These are phyloP conservation scores for Thraustochytrium sp. DNA, from an alignment of 352 stramenopile species.

Conservation along the genomic window DNA sequence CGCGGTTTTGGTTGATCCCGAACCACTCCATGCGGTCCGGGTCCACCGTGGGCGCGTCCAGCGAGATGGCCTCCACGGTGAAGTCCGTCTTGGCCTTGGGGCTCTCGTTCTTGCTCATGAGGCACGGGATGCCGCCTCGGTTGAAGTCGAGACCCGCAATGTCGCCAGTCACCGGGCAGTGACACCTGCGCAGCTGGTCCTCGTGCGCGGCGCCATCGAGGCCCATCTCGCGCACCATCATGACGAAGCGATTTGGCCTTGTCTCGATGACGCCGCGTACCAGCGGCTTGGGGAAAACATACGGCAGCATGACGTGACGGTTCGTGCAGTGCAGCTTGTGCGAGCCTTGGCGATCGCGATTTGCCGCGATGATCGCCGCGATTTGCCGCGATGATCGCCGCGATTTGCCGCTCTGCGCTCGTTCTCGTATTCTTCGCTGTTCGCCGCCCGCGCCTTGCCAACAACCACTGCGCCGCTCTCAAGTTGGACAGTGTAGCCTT, in stretches of 20 bases:
- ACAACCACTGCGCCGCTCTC: no score
- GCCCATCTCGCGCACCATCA: background rate
- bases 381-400: no score
- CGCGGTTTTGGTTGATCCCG: slow-evolving; percentile 34
- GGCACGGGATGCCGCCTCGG: background rate
- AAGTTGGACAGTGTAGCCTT: no score
- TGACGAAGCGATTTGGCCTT: slow-evolving; percentile 17
- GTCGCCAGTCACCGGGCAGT: slow-evolving; percentile 8
- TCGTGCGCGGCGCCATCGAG: background rate
- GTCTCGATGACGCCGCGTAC: background rate
- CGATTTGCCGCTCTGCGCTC: no score
- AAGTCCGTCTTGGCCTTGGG: background rate
- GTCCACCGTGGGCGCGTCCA: background rate
- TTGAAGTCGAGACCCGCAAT: slow-evolving; percentile 7
- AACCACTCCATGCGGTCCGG: background rate
- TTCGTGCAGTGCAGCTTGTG: no score
- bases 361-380: no score
- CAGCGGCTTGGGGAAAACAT: background rate
- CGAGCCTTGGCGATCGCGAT: background rate
- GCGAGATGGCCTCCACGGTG: slow-evolving; percentile 32
- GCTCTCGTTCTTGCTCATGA: background rate
- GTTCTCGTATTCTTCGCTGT: no score
- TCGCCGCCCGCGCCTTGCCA: no score
- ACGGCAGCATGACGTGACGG: background rate
- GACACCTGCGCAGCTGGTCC: background rate